Base-by-base conservation (phyloP, 768 basidiomycete genomes). In the Lentinus brumalis region DNA sequence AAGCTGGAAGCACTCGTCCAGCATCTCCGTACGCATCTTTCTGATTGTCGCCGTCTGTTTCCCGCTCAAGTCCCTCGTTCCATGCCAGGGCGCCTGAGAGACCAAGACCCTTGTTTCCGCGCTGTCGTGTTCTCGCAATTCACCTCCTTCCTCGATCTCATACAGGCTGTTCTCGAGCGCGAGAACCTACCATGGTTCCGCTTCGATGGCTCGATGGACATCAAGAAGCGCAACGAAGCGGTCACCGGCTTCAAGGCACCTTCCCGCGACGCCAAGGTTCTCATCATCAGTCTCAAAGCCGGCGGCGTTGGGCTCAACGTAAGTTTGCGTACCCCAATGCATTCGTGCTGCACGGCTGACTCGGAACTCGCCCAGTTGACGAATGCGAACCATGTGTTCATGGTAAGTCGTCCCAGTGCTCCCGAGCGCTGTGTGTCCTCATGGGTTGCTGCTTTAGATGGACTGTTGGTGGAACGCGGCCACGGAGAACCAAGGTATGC, bases 391-490 rank as follows among this genome's bases (percentile, higher is more conserved):
- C 81, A 93, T 73, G 92, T 94, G 11, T 94, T 90, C 70, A 91
- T 94, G 91, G 91, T 89, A 65, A 61, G 78, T 68, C 3, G 26
- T 21, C 32, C 11, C 47, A 15, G 2, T 29, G 10, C 44, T 18
- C 21, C 8, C 46, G 21, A 32, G 8, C n/a, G 40, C 16, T 29
- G 8, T 31, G 8, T 26, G 31, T 12, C 2, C n/a, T 11, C n/a
- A 59, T 2, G 63, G 46, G 1, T 57, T 40, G 14, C 11, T 30
- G 11, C 38, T 41, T 14, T 58, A 93, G 91, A 94, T 94, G 91
- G 92, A 93, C 68, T 94, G 91, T 66, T 93, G 92, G 92, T 94
- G 92, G 92, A 94, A 93, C 70, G 84, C 89, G 5, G 91, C 91
- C 0, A 86, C 82, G 4, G 92, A 94, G 70, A 86, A 86, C 53